Percentiles rank a stretch among this genome's conserved stretches.
Evolutionary conservation across 2,329 filamentous ascomycete genomes (phyloP).

Genomic region (Herpotrichia juniperi): DNA sequence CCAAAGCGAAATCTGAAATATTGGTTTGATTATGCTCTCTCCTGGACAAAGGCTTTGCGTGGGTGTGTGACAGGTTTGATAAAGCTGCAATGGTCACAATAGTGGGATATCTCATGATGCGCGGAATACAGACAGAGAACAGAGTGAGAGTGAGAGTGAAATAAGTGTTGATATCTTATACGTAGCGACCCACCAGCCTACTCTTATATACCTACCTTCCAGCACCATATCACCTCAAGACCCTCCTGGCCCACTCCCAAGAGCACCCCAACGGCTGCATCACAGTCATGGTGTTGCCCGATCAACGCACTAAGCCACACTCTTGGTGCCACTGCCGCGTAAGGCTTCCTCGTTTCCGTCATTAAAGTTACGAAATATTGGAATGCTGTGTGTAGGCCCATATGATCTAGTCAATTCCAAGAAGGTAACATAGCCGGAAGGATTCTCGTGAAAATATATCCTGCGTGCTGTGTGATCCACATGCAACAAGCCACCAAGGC

Average conservation of each 20-base stretch:
- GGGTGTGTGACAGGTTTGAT: not conserved
- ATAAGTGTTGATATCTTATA: not conserved
- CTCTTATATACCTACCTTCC: not conserved
- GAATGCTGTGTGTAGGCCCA: too few relatives aligned
- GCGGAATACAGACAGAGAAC: not conserved
- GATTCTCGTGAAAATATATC: too few relatives aligned
- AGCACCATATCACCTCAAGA: not conserved
- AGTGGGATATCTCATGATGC: constrained; percentile 1
- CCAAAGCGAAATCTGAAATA: constrained; percentile 3
- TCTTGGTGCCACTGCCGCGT: too few relatives aligned
- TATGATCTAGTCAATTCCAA: too few relatives aligned
- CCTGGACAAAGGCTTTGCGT: not conserved
- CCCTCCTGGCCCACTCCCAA: not conserved
- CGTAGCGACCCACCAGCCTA: not conserved
- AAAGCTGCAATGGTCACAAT: not conserved
- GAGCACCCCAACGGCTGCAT: too few relatives aligned
- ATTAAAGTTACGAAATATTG: not conserved
- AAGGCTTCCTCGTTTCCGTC: not conserved
- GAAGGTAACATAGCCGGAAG: too few relatives aligned
- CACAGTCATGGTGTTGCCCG: too few relatives aligned
- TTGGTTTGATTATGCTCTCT: not conserved
- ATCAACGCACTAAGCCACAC: too few relatives aligned
- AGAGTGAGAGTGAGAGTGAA: not conserved
- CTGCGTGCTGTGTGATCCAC: too few relatives aligned
- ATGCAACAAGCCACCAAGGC: too few relatives aligned